Base-by-base conservation (phyloP, 768 basidiomycete genomes). In the Serendipita sp. region DNA sequence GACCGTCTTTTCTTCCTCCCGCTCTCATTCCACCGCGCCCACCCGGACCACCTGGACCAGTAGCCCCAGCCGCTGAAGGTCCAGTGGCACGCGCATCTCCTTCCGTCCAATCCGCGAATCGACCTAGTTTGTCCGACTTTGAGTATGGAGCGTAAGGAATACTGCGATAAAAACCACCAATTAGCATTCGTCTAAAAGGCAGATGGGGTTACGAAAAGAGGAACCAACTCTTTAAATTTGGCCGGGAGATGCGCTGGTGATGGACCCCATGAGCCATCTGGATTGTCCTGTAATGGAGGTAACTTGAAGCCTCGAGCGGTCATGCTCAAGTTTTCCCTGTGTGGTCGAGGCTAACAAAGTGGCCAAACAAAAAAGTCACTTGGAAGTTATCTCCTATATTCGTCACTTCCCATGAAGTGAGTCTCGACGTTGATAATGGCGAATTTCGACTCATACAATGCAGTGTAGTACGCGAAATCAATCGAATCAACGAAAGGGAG, bases 91-190 rank as follows among this genome's bases (percentile, higher is more conserved):
- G 86, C 63, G 80, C 72, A 35, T 85, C 80, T 30, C 83, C 75
- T 63, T 92, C 89, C 75, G 92, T 91, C 94, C 95, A 99, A 78
- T 99, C 95, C 56, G 95, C 95, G 72, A 99, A 89, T 63, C 95
- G 86, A 63, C 92, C 92, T 65, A 99, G 86, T 75, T 97, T 97
- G 80, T 99, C 96, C 44, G 91, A 86, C 83, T 99, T 99, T 76
- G 92, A 92, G 81, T 91, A 98, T 3, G 94, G 94, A 0, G 95
- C 94, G 72, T 98, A 99, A 53, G 96, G 96, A 66, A 98, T 96
- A 70, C 77, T 76, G 38, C 34, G 30, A n/a, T 18, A 30, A 37
- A 24, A 24, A 5, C 18, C 51, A 60, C 16, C 46, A n/a, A 37
- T 46, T 13, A 46, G 11, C 45, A 46, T 24, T 24, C 24, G 24